These are phyloP conservation scores for Phytopythium aichiense DNA, from an alignment of 352 stramenopile genomes.

Conservation along the genomic window DNA sequence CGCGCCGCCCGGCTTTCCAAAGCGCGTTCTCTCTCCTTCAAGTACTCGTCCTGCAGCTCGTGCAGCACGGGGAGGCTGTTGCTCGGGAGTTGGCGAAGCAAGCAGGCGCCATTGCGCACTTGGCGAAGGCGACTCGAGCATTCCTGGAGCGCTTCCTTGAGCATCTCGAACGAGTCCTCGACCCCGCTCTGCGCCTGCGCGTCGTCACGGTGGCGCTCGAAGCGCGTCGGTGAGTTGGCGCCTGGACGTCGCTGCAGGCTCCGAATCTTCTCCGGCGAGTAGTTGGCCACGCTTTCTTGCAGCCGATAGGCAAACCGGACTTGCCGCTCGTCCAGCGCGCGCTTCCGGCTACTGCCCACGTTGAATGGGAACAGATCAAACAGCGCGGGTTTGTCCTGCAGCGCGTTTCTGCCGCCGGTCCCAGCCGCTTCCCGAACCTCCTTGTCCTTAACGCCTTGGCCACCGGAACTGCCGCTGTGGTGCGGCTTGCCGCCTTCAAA, in stretches of 20 bases:
- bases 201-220: not conserved
- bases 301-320: slow-evolving; percentile 46
- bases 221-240: not conserved
- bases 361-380: slow-evolving; percentile 34
- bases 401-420: not conserved
- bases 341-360: slow-evolving; percentile 28
- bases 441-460: slow-evolving; percentile 13
- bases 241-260: slow-evolving; percentile 18
- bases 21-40: slow-evolving; percentile 11
- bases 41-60: slow-evolving; percentile 30
- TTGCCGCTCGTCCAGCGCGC: slow-evolving; percentile 40
- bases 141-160: slow-evolving; percentile 51
- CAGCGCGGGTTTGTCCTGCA: slow-evolving; percentile 3
- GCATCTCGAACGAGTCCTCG: slow-evolving; percentile 40
- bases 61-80: slow-evolving; percentile 29
- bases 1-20: not conserved
- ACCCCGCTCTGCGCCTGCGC: slow-evolving; percentile 8
- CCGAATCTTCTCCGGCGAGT: slow-evolving; percentile 41
- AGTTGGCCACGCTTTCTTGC: slow-evolving; percentile 41
- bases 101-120: slow-evolving; percentile 41
- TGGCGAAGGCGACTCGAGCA: slow-evolving; percentile 40
- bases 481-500: slow-evolving; percentile 12
- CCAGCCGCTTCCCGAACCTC: slow-evolving; percentile 11
- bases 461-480: not conserved
- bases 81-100: slow-evolving; percentile 32